Conservation (phyloP, 2,329 filamentous ascomycete species). For the Sordariomycetes sp. region DNA sequence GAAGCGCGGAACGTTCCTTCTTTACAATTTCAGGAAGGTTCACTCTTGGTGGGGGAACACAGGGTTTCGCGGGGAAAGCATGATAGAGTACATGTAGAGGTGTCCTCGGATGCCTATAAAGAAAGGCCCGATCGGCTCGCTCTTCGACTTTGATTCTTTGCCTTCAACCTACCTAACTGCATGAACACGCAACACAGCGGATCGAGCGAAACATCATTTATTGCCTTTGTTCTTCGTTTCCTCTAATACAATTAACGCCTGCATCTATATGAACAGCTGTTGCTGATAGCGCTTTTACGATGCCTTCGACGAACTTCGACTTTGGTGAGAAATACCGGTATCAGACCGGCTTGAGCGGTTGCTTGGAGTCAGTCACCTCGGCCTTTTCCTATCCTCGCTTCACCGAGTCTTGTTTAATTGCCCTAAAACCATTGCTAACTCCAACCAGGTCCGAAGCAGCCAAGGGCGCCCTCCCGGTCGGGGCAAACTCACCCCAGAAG, state of each 20-base stretch:
- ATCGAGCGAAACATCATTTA: too few species aligned
- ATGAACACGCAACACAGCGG: too few species aligned
- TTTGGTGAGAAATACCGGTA: constrained; percentile 56
- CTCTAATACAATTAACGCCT: neutral
- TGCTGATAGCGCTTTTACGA: constrained; percentile 12
- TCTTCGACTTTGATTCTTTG: too few species aligned
- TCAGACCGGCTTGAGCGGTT: constrained; percentile 66
- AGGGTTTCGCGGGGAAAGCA: too few species aligned
- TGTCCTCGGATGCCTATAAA: too few species aligned
- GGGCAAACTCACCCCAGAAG: constrained; percentile 74
- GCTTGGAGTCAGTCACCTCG: constrained; percentile 56
- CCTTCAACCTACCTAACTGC: too few species aligned
- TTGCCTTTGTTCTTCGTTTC: neutral
- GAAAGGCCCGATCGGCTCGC: too few species aligned
- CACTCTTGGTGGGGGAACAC: too few species aligned
- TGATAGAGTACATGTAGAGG: too few species aligned
- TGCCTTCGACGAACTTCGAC: constrained; percentile 39
- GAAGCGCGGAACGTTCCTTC: constrained; percentile 1
- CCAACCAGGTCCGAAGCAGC: constrained; percentile 60
- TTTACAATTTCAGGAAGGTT: neutral
- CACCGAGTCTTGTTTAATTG: too few species aligned
- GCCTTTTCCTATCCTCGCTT: neutral
- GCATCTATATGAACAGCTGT: neutral
- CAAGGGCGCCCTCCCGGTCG: constrained; percentile 61
- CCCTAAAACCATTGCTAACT: neutral